phyloP scores from a whole-genome alignment of 2,329 filamentous ascomycete genomes.

The Canariomyces notabilis region DNA sequence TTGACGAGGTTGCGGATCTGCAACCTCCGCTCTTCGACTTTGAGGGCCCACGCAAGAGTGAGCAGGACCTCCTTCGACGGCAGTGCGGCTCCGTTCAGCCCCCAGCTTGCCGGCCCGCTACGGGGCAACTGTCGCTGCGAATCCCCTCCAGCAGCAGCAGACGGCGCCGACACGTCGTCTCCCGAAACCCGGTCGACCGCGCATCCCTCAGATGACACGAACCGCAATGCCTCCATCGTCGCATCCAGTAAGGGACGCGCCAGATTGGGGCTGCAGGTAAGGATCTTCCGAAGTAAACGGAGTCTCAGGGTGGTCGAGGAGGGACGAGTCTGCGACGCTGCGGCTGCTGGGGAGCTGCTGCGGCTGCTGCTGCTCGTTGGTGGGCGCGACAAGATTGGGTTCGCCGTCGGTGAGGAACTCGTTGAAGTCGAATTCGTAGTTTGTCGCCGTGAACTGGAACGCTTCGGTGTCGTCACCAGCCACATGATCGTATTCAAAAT shows the following conservation, averaged over 20 bases:
- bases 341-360: slow-evolving; percentile 46
- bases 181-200: slow-evolving; percentile 41
- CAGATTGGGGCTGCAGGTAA: slow-evolving; percentile 69
- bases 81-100: slow-evolving; percentile 34
- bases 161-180: slow-evolving; percentile 29
- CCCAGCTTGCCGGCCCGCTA: slow-evolving; percentile 27
- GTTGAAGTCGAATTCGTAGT: slow-evolving; percentile 46
- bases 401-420: slow-evolving; percentile 55
- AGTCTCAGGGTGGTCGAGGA: slow-evolving; percentile 56
- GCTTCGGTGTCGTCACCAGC: slow-evolving; percentile 50
- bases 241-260: slow-evolving; percentile 69
- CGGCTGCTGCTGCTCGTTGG: slow-evolving; percentile 40
- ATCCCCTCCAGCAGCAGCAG: slow-evolving; percentile 28
- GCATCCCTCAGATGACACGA: slow-evolving; percentile 54
- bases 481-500: slow-evolving; percentile 64
- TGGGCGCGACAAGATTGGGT: slow-evolving; percentile 27
- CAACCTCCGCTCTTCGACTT: slow-evolving; percentile 38
- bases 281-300: slow-evolving; percentile 58
- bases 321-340: slow-evolving; percentile 48
- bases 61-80: slow-evolving; percentile 46
- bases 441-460: slow-evolving; percentile 40
- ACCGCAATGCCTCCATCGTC: slow-evolving; percentile 70
- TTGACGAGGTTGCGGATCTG: slow-evolving; percentile 21
- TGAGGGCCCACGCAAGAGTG: slow-evolving; percentile 44
- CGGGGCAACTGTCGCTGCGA: slow-evolving; percentile 21